Evolutionary conservation across 2,329 filamentous ascomycete genomes (phyloP).

Genomic region (Neonectria neomacrospora): DNA sequence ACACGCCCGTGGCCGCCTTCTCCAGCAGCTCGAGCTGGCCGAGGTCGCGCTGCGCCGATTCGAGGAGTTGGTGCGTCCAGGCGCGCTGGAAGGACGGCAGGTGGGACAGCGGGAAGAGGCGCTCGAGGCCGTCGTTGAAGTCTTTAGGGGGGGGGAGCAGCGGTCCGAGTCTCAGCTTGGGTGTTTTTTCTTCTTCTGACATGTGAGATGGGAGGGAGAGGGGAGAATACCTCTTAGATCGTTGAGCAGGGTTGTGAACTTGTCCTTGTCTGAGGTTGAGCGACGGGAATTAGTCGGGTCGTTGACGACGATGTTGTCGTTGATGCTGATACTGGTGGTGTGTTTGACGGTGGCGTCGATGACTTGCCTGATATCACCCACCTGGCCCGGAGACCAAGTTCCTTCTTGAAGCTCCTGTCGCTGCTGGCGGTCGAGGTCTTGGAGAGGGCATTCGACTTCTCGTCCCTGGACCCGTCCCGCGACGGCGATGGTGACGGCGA

Average conservation of each 20-base stretch:
- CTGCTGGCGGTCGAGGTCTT: slow-evolving; percentile 30
- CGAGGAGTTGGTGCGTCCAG: slow-evolving; percentile 60
- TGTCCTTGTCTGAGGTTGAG: slow-evolving; percentile 55
- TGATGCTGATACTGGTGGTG: neutral
- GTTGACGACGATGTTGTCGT: neutral
- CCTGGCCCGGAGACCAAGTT: slow-evolving; percentile 51
- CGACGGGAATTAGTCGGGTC: slow-evolving; percentile 11
- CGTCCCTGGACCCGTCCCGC: slow-evolving; percentile 38
- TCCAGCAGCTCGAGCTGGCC: slow-evolving; percentile 56
- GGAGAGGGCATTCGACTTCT: slow-evolving; percentile 32
- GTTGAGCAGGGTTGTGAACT: slow-evolving; percentile 53
- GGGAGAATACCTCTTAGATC: slow-evolving; percentile 53
- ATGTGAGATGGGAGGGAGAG: neutral
- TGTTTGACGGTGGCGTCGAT: neutral
- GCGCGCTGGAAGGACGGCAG: slow-evolving; percentile 56
- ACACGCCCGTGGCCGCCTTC: slow-evolving; percentile 53
- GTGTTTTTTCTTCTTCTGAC: neutral
- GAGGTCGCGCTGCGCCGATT: slow-evolving; percentile 56
- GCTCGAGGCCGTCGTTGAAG: slow-evolving; percentile 60
- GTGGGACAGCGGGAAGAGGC: slow-evolving; percentile 56
- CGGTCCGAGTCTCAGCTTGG: slow-evolving; percentile 7
- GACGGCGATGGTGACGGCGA: slow-evolving; percentile 29
- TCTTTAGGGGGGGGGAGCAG: slow-evolving; percentile 42
- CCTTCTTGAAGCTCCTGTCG: slow-evolving; percentile 50
- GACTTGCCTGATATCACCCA: slow-evolving; percentile 57